Evolutionary conservation across 2,329 filamentous ascomycete genomes (phyloP).

Genomic region (Gnomoniopsis sp.): DNA sequence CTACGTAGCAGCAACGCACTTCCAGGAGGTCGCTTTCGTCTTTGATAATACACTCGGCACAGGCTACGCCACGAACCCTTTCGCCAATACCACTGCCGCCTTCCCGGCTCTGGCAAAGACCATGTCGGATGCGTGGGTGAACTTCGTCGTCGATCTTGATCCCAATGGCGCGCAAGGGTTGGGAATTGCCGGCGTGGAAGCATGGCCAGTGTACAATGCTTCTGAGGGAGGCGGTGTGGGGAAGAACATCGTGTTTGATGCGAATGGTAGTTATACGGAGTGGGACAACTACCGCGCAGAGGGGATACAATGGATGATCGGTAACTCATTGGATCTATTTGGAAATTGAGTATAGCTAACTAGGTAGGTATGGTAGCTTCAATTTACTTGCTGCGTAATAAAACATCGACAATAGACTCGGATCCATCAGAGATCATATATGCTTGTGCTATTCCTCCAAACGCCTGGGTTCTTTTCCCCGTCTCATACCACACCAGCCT

Average conservation of each 20-base stretch:
- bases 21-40: slow-evolving; percentile 51
- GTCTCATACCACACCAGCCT: neutral
- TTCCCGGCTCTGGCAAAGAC: slow-evolving; percentile 39
- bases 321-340: slow-evolving; percentile 14
- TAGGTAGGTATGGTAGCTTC: no score
- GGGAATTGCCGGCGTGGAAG: slow-evolving; percentile 6
- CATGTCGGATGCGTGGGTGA: slow-evolving; percentile 51
- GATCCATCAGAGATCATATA: no score
- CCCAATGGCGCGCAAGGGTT: slow-evolving; percentile 34
- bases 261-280: slow-evolving; percentile 36
- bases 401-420: no score
- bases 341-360: slow-evolving; percentile 12
- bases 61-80: slow-evolving; percentile 41
- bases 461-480: neutral
- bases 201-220: slow-evolving; percentile 22
- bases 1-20: slow-evolving; percentile 27
- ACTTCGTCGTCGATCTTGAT: slow-evolving; percentile 43
- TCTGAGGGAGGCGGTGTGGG: slow-evolving; percentile 19
- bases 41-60: slow-evolving; percentile 48
- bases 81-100: slow-evolving; percentile 37
- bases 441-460: no score
- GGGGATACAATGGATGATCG: slow-evolving; percentile 36
- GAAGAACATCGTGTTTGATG: slow-evolving; percentile 47
- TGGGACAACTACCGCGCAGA: slow-evolving; percentile 42
- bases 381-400: no score